Evolutionary conservation across 495 filamentous ascomycete genomes (phyloP).

Genomic region (Trichoderma gamsii): DNA sequence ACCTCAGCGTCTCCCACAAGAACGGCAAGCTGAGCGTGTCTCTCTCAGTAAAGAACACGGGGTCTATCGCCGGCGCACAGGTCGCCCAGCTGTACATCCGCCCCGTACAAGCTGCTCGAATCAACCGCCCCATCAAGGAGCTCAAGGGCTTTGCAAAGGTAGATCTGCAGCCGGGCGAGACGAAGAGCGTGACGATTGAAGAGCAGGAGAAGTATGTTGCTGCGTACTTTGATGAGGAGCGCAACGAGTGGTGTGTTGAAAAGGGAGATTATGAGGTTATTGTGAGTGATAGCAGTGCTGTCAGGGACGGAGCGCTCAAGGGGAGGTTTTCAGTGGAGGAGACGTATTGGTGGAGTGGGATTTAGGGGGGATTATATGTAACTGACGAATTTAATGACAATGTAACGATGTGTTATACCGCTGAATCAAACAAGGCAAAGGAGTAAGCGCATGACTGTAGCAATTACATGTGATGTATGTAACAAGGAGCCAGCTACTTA

Average conservation of each 20-base stretch:
- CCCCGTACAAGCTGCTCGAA: conserved; percentile 40
- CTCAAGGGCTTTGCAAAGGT: conserved; percentile 73
- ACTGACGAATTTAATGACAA: background rate
- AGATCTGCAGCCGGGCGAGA: conserved; percentile 55
- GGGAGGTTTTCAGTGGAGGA: conserved; percentile 46
- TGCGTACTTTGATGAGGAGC: conserved; percentile 65
- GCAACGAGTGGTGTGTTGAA: conserved; percentile 60
- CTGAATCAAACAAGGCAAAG: too few species aligned
- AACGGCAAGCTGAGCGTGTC: conserved; percentile 39
- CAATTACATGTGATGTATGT: too few species aligned
- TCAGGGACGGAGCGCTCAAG: conserved; percentile 31
- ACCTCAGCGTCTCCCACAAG: conserved; percentile 37
- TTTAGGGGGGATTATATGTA: conserved; percentile 21
- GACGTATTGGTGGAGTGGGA: conserved; percentile 53
- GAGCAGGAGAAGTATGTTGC: conserved; percentile 56
- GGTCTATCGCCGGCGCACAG: conserved; percentile 60
- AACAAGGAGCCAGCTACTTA: too few species aligned
- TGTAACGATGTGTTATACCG: too few species aligned
- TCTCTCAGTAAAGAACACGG: conserved; percentile 48
- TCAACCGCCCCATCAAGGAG: conserved; percentile 58
- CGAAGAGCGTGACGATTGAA: conserved; percentile 48
- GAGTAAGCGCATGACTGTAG: too few species aligned
- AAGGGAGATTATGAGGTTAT: conserved; percentile 56
- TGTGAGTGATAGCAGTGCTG: conserved; percentile 47
- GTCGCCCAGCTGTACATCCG: conserved; percentile 56